Evolutionary conservation across 2,329 filamentous ascomycete species (phyloP).

Genomic region (Calonectria pteridis): DNA sequence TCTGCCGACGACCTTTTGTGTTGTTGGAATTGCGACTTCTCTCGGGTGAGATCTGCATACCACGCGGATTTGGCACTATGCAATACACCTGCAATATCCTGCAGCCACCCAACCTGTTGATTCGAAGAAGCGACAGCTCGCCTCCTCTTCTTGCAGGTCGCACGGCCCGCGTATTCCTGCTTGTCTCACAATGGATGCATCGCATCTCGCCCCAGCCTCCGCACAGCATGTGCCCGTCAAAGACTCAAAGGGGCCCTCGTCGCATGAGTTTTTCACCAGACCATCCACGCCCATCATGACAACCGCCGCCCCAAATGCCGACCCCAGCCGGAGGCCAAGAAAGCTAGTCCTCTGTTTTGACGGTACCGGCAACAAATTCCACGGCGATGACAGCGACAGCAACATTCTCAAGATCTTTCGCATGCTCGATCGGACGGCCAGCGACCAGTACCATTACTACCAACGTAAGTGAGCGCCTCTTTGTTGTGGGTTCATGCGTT

Average conservation of each 20-base stretch:
- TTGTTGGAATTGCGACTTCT: not conserved
- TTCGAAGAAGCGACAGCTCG: not conserved
- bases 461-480: slow-evolving; percentile 62
- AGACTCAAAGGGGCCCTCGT: slow-evolving; percentile 25
- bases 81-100: slow-evolving; percentile 10
- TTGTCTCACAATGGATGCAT: slow-evolving; percentile 40
- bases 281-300: slow-evolving; percentile 40
- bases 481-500: not conserved
- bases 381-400: slow-evolving; percentile 72
- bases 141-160: not conserved
- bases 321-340: slow-evolving; percentile 39
- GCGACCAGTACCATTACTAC: slow-evolving; percentile 74
- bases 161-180: not conserved
- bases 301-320: slow-evolving; percentile 22
- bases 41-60: not conserved
- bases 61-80: not conserved
- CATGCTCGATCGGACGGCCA: slow-evolving; percentile 74
- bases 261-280: slow-evolving; percentile 37
- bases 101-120: slow-evolving; percentile 14
- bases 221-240: slow-evolving; percentile 30
- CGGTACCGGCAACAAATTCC: slow-evolving; percentile 74
- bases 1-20: not conserved
- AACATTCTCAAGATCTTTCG: slow-evolving; percentile 79
- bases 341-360: slow-evolving; percentile 74
- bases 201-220: slow-evolving; percentile 39